Evolutionary conservation across 1,284 basidiomycete species (phyloP).

Genomic region (Microbotryum lychnidis-dioicae): DNA sequence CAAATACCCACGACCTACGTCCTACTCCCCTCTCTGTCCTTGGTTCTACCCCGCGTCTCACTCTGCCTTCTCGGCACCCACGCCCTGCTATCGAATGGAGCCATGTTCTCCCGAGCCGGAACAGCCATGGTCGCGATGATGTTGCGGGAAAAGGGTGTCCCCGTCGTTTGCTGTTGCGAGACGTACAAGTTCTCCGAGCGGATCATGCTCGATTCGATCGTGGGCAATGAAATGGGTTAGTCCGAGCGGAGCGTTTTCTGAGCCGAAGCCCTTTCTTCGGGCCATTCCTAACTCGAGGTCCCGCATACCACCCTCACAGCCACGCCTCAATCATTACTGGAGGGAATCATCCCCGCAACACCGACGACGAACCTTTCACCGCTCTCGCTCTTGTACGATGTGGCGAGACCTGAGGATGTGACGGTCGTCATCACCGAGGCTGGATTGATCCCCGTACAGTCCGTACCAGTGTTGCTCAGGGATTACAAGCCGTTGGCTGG

Average conservation of each 20-base stretch:
- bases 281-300: neutral
- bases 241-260: slow-evolving; percentile 7
- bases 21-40: slow-evolving; percentile 76
- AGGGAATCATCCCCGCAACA: slow-evolving; percentile 2
- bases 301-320: neutral
- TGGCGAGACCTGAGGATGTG: slow-evolving; percentile 78
- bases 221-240: slow-evolving; percentile 87
- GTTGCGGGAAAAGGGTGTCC: slow-evolving; percentile 78
- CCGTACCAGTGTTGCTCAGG: slow-evolving; percentile 34
- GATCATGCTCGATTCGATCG: slow-evolving; percentile 87
- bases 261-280: slow-evolving; percentile 33
- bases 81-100: slow-evolving; percentile 87
- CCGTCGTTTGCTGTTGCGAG: slow-evolving; percentile 93
- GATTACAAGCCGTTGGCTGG: slow-evolving; percentile 32
- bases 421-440: slow-evolving; percentile 93
- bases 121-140: slow-evolving; percentile 96
- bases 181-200: slow-evolving; percentile 97
- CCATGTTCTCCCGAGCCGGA: slow-evolving; percentile 87
- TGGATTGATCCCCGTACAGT: slow-evolving; percentile 33
- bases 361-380: slow-evolving; percentile 54
- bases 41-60: slow-evolving; percentile 67
- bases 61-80: slow-evolving; percentile 88
- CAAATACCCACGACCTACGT: slow-evolving; percentile 85
- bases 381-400: slow-evolving; percentile 78
- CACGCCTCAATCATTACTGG: neutral